Percentiles rank a stretch among this genome's conserved stretches.
Evolutionary conservation across 352 stramenopile genomes (phyloP).

Genomic region (Phytophthora pini): DNA sequence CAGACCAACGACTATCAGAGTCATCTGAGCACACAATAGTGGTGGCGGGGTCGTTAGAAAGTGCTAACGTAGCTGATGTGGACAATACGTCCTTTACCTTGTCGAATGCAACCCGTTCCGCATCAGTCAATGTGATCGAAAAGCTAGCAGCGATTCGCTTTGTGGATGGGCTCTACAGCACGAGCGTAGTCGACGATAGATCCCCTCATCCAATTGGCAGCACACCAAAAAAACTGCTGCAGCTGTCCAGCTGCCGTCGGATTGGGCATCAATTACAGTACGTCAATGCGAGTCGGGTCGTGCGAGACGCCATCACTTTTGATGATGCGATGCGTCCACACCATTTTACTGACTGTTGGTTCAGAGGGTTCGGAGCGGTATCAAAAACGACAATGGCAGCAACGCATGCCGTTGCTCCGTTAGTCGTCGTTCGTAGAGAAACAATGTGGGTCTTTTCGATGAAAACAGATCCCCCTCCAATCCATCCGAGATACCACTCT

Average conservation of each 20-base stretch:
- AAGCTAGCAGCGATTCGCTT: not conserved
- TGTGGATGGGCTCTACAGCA: not conserved
- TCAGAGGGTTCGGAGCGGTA: no score
- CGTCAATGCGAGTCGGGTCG: constrained; percentile 1
- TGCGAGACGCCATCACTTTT: not conserved
- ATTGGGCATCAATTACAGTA: not conserved
- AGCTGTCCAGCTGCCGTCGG: not conserved
- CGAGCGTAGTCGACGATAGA: constrained; percentile 1
- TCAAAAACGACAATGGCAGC: no score
- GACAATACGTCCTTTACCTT: not conserved
- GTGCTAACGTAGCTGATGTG: not conserved
- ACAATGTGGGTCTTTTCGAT: no score
- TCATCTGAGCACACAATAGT: not conserved
- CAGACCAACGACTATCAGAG: not conserved
- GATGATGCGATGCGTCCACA: not conserved
- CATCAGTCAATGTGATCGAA: not conserved
- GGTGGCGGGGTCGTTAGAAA: not conserved
- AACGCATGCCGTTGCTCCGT: no score
- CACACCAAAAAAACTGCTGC: constrained; percentile 7
- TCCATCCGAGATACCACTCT: no score
- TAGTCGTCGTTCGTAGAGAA: no score
- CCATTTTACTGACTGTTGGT: not conserved
- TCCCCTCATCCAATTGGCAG: constrained; percentile 1
- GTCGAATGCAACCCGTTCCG: not conserved
- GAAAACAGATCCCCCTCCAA: no score